Evolutionary conservation across 2,329 filamentous ascomycete species (phyloP), one percentile per base, ranked within the genome.

Genomic region (Aspergillus quadrilineatus): DNA sequence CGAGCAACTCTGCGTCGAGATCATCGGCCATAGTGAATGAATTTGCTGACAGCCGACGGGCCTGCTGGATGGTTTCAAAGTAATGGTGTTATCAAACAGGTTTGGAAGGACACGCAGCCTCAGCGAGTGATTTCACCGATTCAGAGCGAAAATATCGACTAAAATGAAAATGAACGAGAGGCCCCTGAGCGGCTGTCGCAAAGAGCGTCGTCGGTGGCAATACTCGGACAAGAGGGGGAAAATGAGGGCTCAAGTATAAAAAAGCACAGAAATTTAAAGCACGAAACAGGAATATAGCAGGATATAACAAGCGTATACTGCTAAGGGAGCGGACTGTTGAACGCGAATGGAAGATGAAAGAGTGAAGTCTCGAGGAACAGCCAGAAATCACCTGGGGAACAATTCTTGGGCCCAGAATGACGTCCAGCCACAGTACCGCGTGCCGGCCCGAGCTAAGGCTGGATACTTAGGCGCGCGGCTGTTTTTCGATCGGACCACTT

Each of bases 1-100:
- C 92, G 63, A 97, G 88, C 63, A 97, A 87, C 79, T 97, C 93
- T 67, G 93, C 92, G 72, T 97, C 93, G 64, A 97, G 84, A 70
- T 93, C 72, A 57, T 73, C 90, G 55, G 90, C 89, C 92, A 96
- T 96, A 68, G 63, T 82, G 62, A 68, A 65, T 65, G 43, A 14
- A 34, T 37, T 9, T 37, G 30, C 39, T 49, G 30, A 34, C 57
- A 55, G 32, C 42, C 41, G 36, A n/a, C 41, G 22, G 26, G 22
- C 47, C 34, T 49, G 53, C 45, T 55, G 58, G 55, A 57, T 47
- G 58, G 34, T 37, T 45, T 37, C 58, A 47, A 58, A 53, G 53
- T 56, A 45, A 17, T 34, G 46, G 26, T 55, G 34, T 49, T 46
- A 49, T 41, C 44, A 17, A 44, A 51, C 37, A n/a, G 8, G 34